phyloP scores from a whole-genome alignment of 139 green algal genomes.

The Asterochloris erici region DNA sequence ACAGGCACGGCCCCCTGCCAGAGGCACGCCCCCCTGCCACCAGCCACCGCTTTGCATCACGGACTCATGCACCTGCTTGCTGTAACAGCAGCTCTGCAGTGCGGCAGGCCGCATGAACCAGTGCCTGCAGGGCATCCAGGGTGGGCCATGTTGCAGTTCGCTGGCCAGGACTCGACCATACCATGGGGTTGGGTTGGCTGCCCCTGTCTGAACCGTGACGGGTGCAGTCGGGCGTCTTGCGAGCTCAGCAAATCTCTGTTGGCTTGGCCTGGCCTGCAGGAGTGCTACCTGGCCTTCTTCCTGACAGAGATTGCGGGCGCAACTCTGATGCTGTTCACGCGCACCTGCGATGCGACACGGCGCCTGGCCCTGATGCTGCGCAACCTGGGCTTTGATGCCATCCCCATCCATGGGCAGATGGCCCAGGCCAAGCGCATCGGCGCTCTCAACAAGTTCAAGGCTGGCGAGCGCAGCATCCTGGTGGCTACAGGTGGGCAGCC shows the following conservation, averaged over 20 bases:
- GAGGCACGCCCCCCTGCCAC: too few relatives aligned
- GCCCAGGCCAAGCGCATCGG: constrained; percentile 93
- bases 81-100: neutral
- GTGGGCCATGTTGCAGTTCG: too few relatives aligned
- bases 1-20: too few relatives aligned
- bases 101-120: too few relatives aligned
- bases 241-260: too few relatives aligned
- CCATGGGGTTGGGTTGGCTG: too few relatives aligned
- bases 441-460: constrained; percentile 99
- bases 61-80: neutral
- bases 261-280: constrained; percentile 22
- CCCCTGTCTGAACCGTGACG: too few relatives aligned
- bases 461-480: constrained; percentile 79
- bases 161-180: too few relatives aligned
- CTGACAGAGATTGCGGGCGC: constrained; percentile 78
- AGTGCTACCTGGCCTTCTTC: constrained; percentile 89
- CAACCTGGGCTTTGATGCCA: constrained; percentile 92
- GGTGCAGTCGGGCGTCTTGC: too few relatives aligned
- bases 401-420: constrained; percentile 99
- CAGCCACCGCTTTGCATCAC: neutral
- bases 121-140: too few relatives aligned
- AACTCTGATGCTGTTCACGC: constrained; percentile 89
- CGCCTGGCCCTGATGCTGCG: constrained; percentile 89
- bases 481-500: constrained; percentile 55
- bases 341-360: constrained; percentile 92